Evolutionary conservation across 768 basidiomycete genomes (phyloP).

Genomic region (Galerina sulciceps): DNA sequence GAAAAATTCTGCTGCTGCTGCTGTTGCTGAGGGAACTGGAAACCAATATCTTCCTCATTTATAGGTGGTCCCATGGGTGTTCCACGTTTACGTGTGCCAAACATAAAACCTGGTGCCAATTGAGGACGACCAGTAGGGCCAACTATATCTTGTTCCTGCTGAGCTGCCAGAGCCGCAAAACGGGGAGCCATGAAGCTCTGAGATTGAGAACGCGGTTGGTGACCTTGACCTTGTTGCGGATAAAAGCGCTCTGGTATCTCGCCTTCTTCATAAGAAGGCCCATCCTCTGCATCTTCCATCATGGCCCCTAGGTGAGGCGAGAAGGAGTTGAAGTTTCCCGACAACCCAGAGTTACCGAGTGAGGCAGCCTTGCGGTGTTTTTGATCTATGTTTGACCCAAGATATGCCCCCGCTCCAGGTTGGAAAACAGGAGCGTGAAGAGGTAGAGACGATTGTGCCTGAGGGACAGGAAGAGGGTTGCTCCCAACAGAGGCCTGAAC

Average conservation of each 20-base stretch:
- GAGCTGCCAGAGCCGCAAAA: slow-evolving; percentile 79
- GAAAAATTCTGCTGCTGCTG: slow-evolving; percentile 60
- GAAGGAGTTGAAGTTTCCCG: slow-evolving; percentile 69
- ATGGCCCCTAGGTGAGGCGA: slow-evolving; percentile 83
- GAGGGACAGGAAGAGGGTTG: slow-evolving; percentile 49
- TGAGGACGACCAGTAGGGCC: slow-evolving; percentile 85
- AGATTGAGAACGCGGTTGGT: slow-evolving; percentile 75
- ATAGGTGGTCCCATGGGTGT: slow-evolving; percentile 72
- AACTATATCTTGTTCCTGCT: slow-evolving; percentile 71
- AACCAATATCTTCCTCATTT: slow-evolving; percentile 79
- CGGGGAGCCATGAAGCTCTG: slow-evolving; percentile 90
- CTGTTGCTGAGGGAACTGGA: slow-evolving; percentile 83
- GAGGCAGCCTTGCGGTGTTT: slow-evolving; percentile 86
- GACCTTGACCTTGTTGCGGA: slow-evolving; percentile 57
- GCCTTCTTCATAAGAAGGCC: slow-evolving; percentile 68
- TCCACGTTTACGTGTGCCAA: slow-evolving; percentile 69
- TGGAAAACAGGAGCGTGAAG: slow-evolving; percentile 76
- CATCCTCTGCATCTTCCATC: slow-evolving; percentile 83
- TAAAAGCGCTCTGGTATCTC: slow-evolving; percentile 70
- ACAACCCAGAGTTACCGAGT: slow-evolving; percentile 60
- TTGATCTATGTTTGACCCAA: slow-evolving; percentile 52
- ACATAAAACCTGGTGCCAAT: slow-evolving; percentile 90
- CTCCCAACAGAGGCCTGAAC: slow-evolving; percentile 49
- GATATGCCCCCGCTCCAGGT: slow-evolving; percentile 62
- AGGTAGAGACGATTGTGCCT: slow-evolving; percentile 56